Evolutionary conservation across 345 rosid species (phyloP).

Genomic region (Cardiospermum halicacabum): DNA sequence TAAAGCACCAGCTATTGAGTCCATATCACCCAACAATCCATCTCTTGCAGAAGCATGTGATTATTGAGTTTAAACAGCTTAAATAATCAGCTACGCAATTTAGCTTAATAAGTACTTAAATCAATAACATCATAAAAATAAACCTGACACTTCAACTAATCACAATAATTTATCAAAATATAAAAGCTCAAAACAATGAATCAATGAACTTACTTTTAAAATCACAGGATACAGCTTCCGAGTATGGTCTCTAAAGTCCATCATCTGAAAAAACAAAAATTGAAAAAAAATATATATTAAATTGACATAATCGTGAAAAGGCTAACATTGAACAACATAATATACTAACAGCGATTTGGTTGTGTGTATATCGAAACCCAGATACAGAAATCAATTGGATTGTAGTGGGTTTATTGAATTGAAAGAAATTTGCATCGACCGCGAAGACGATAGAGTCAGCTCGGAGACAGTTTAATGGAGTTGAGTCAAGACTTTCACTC

Average conservation of each 20-base stretch:
- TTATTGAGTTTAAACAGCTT: neutral
- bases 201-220: conserved; percentile 16
- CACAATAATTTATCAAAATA: neutral
- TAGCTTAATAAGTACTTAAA: neutral
- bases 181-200: neutral
- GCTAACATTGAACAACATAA: neutral
- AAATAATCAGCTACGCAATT: neutral
- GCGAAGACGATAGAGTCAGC: too few species aligned
- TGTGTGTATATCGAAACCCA: too few species aligned
- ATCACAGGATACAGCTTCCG: conserved; percentile 7
- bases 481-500: too few species aligned
- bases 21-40: neutral
- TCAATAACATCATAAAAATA: neutral
- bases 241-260: conserved; percentile 24
- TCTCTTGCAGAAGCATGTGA: neutral
- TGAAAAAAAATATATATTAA: neutral
- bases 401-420: too few species aligned
- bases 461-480: too few species aligned
- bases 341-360: too few species aligned
- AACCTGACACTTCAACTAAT: neutral
- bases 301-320: neutral
- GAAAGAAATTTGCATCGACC: too few species aligned
- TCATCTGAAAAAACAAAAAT: conserved; percentile 13
- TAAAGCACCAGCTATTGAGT: neutral
- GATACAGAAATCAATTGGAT: too few species aligned